phyloP scores from a whole-genome alignment of 2,329 filamentous ascomycete species.

The Pseudopyrenochaeta lycopersici region DNA sequence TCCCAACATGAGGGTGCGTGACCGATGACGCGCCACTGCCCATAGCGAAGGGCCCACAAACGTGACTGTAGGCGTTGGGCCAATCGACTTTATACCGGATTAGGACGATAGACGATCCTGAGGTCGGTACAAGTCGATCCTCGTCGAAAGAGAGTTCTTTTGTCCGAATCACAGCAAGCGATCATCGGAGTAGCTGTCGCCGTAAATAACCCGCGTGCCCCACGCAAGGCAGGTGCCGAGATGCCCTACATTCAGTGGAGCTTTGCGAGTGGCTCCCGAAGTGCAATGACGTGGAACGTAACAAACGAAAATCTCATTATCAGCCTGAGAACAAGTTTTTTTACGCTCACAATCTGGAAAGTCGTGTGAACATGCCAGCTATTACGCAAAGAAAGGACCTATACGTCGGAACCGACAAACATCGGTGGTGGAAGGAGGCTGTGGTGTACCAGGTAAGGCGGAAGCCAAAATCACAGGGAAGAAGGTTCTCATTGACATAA shows the following conservation, averaged over 20 bases:
- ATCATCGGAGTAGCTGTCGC: not conserved
- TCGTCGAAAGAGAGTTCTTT: not conserved
- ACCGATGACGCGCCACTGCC: constrained; percentile 14
- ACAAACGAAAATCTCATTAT: not conserved
- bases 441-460: constrained; percentile 62
- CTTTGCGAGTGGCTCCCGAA: constrained; percentile 2
- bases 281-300: constrained; percentile 10
- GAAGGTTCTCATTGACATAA: not conserved
- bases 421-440: constrained; percentile 68
- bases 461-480: not conserved
- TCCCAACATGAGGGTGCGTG: constrained; percentile 1
- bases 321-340: not conserved
- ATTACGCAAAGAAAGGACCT: constrained; percentile 27
- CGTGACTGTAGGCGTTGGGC: not conserved
- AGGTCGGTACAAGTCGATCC: not conserved
- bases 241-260: constrained; percentile 3
- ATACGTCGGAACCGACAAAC: constrained; percentile 44
- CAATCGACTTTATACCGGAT: not conserved
- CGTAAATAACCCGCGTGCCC: not conserved
- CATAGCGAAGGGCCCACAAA: not conserved
- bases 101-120: not conserved
- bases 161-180: not conserved
- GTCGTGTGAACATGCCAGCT: constrained; percentile 7
- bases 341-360: not conserved
- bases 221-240: not conserved